Base-by-base conservation (phyloP, 805 yeast genomes). In the Saccharomycopsis sp. region DNA sequence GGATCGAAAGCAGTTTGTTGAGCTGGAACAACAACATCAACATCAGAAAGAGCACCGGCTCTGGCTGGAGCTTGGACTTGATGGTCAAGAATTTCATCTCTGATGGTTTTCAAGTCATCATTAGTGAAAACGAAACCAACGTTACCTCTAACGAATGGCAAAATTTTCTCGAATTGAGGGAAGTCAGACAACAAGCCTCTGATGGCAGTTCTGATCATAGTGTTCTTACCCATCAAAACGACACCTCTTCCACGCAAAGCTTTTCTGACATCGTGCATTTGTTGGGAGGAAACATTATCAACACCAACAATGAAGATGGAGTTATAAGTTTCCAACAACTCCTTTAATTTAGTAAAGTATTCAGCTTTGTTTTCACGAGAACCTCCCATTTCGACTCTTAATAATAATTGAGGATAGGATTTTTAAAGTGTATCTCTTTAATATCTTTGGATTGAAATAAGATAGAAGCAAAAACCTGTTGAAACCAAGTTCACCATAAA, bases 1-100 rank as follows among this genome's bases (percentile, higher is more conserved):
- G 99, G 99, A 77, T 92, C 98, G 95, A 92, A 88, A 83, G 97
- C 96, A 60, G 99, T 92, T 95, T 92, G 92, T 71, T 95, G 94
- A 61, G 97, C 97, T 67, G 94, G 94, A 58, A 92, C 82, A 81
- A 79, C 86, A 63, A 92, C 97, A 65, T 89, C 96, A 68, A 68
- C 81, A 69, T 97, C 97, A 62, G 99, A 96, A 65, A 86, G 65
- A 64, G 97, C 97, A 86, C 98, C 98, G 54, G 98, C 94, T 75
- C 88, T 88, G 63, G 99, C 99, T 71, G 99, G 99, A 63, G 99
- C 99, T 65, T 96, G 96, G 67, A 92, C 96, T 72, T 82, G 88
- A 88, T 92, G 92, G 61, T 82, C 67, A 57, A 82, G 62, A 60
- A 92, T 74, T 52, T 71, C 74, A 55, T 88, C 96, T 77, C 96